These are phyloP conservation scores for Cucurbitaria berberidis DNA, from an alignment of 2,329 filamentous ascomycete genomes.

Conservation along the genomic window DNA sequence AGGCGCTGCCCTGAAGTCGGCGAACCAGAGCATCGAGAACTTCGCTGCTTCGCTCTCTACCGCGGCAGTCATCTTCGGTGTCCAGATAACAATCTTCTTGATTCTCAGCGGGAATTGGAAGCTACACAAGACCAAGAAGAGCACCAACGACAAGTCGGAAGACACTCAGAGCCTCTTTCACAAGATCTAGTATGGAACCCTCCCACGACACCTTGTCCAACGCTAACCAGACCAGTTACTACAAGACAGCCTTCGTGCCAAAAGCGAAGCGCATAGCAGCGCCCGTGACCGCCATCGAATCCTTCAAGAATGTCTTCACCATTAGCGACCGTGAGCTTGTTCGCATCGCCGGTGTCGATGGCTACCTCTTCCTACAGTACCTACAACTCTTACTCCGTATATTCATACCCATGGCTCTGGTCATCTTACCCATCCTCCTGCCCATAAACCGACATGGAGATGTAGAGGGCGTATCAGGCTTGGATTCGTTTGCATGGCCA, in stretches of 20 bases:
- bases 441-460: constrained; percentile 81
- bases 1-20: constrained; percentile 16
- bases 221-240: constrained; percentile 41
- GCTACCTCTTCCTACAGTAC: constrained; percentile 97
- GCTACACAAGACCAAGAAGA: constrained; percentile 31
- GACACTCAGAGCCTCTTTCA: constrained; percentile 45
- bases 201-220: not conserved
- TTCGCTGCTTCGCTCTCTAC: constrained; percentile 47
- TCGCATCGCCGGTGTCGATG: constrained; percentile 92
- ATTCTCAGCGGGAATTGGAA: constrained; percentile 49
- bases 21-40: constrained; percentile 47
- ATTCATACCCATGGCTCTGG: constrained; percentile 78
- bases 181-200: constrained; percentile 44
- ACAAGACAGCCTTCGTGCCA: constrained; percentile 48
- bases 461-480: constrained; percentile 54
- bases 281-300: constrained; percentile 45
- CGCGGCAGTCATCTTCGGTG: constrained; percentile 44
- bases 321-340: constrained; percentile 83
- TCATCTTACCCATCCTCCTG: constrained; percentile 84
- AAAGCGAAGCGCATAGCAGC: constrained; percentile 43
- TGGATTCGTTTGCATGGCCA: constrained; percentile 86
- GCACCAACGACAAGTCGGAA: constrained; percentile 21
- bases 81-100: constrained; percentile 43
- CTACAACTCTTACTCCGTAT: constrained; percentile 86
- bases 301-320: constrained; percentile 62